Conservation (phyloP, 2,329 filamentous ascomycete genomes). For the Trichoderma afroharzianum region DNA sequence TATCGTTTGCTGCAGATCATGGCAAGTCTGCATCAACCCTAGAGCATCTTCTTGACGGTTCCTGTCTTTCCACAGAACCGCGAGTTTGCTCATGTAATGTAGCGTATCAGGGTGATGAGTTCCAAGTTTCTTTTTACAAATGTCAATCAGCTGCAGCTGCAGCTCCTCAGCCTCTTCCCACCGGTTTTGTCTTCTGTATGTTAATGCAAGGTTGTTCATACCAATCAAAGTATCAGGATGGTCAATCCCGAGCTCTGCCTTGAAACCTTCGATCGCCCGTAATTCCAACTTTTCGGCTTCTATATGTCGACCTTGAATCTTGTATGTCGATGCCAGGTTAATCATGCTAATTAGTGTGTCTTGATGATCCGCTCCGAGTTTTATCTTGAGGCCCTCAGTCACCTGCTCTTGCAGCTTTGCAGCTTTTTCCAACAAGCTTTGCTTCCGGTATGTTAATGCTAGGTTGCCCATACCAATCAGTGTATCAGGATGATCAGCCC, state of each 20-base stretch:
- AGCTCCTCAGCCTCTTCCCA: not conserved
- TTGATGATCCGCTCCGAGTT: not conserved
- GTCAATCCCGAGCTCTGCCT: not conserved
- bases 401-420: not conserved
- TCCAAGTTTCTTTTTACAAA: not conserved
- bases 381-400: not conserved
- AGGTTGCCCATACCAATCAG: not conserved
- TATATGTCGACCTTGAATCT: not conserved
- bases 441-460: not conserved
- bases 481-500: not conserved
- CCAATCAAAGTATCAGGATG: not conserved
- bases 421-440: not conserved
- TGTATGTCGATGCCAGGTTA: not conserved
- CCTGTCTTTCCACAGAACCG: not conserved
- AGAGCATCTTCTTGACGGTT: not conserved
- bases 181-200: not conserved
- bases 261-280: not conserved
- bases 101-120: not conserved
- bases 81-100: not conserved
- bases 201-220: not conserved
- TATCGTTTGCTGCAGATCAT: not conserved
- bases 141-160: constrained; percentile 33
- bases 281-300: not conserved
- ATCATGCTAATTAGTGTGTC: not conserved
- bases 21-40: not conserved